Conservation (phyloP, 169 alveolate species). For the Perkinsus olseni region DNA sequence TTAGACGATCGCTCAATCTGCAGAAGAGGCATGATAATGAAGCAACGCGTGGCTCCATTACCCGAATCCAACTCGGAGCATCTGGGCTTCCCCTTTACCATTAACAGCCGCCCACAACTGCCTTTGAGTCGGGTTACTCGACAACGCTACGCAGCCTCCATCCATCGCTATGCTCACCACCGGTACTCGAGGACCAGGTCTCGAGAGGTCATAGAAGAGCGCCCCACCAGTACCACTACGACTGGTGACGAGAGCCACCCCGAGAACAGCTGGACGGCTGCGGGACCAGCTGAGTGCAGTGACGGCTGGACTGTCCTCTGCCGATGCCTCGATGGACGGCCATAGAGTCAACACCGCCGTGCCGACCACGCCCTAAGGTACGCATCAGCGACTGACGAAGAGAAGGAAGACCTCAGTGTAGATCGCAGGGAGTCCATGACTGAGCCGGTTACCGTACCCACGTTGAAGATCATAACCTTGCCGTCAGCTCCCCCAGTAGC, state of each 20-base stretch:
- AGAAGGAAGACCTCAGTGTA: neutral
- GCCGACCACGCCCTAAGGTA: neutral
- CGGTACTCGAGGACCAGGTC: neutral
- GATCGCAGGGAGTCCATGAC: neutral
- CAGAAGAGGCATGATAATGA: neutral
- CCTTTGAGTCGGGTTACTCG: neutral
- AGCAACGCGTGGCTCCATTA: neutral
- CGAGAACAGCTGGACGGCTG: neutral
- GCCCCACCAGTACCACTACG: neutral
- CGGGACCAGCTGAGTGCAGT: neutral
- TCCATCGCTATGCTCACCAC: neutral
- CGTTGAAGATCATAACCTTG: neutral
- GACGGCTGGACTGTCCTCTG: neutral
- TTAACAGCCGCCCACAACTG: neutral
- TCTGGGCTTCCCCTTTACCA: neutral
- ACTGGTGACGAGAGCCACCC: neutral
- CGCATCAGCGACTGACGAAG: neutral
- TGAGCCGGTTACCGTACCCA: neutral
- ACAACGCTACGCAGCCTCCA: neutral
- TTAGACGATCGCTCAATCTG: neutral
- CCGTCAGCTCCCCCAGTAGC: neutral
- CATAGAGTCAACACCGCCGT: neutral
- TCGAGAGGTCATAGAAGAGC: neutral
- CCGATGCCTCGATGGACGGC: neutral
- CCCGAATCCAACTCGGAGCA: neutral